Base-by-base conservation (phyloP, 2,329 filamentous ascomycete species). In the Phialocephala sp. region DNA sequence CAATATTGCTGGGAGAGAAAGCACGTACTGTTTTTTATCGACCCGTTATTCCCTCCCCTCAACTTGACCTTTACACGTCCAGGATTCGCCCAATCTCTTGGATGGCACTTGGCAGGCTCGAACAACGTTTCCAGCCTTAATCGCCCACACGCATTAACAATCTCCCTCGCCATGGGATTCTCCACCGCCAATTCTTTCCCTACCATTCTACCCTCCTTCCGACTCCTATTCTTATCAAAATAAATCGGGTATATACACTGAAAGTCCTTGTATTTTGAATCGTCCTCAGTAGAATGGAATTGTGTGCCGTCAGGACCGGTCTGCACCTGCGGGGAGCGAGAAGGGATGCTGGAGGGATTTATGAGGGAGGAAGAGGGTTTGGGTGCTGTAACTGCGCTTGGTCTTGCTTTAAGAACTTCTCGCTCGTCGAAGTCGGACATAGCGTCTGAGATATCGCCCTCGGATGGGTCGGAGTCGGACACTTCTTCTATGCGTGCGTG, bases 11-110 rank as follows among this genome's bases (percentile, higher is more conserved):
- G 14, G 18, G 22, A n/a, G n/a, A 55, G 41, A 35, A 27, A 47
- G 54, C 22, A 80, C 85, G 61, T 79, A 88, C 86, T 92, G 74
- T 90, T 91, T 76, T 88, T 88, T 55, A 91, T 82, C 36, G 79
- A 80, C 32, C 79, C 72, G 68, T 83, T 84, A 66, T 86, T 82
- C 68, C 85, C 77, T 64, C 81, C 88, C 77, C 88, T 90, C 63
- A 97, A 81, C 75, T 89, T 81, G 59, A 98, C 88, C 72, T 92
- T 89, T 69, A 98, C 92, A 66, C 95, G 86, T 3, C 95, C 95
- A 14, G 95, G 95, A 81, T 99, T 99, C 64, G 91, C 90, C 95
- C 95, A 99, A 82, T 99, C 95, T 80, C 95, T 94, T 8, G 95
- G 95, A 79, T 99, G 95, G 67, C 89, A 86, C 83, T 97, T 97